These are phyloP conservation scores for Pleomassaria siparia DNA, from an alignment of 2,329 filamentous ascomycete genomes.

Conservation along the genomic window DNA sequence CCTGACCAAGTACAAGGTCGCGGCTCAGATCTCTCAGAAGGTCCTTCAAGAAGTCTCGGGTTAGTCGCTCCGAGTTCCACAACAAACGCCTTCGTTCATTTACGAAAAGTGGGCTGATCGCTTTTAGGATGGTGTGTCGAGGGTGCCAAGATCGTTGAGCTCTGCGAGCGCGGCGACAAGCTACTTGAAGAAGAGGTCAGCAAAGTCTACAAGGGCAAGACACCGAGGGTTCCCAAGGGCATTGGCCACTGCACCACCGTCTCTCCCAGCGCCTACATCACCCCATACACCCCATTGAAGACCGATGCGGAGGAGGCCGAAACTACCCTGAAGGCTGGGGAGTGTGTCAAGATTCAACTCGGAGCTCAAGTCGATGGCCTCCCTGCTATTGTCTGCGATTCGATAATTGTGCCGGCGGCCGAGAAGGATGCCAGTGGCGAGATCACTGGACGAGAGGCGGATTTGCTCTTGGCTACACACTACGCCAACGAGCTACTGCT, in stretches of 20 bases:
- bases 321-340: slow-evolving; percentile 76
- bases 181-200: slow-evolving; percentile 87
- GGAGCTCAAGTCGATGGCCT: slow-evolving; percentile 98
- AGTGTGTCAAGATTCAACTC: slow-evolving; percentile 97
- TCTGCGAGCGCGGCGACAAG: slow-evolving; percentile 96
- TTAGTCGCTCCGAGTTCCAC: slow-evolving; percentile 33
- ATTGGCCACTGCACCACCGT: slow-evolving; percentile 93
- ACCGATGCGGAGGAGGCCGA: slow-evolving; percentile 84
- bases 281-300: slow-evolving; percentile 90
- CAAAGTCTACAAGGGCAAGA: slow-evolving; percentile 97
- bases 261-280: slow-evolving; percentile 91
- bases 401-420: slow-evolving; percentile 64
- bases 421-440: slow-evolving; percentile 57
- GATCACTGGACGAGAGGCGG: slow-evolving; percentile 76
- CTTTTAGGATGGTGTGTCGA: slow-evolving; percentile 67
- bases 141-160: slow-evolving; percentile 86
- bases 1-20: slow-evolving; percentile 98
- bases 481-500: slow-evolving; percentile 95
- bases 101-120: slow-evolving; percentile 25
- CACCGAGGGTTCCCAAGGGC: slow-evolving; percentile 80
- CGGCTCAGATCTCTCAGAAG: slow-evolving; percentile 92
- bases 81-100: slow-evolving; percentile 6
- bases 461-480: slow-evolving; percentile 86
- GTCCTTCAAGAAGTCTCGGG: slow-evolving; percentile 81
- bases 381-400: slow-evolving; percentile 93